Percentiles rank a stretch among this genome's conserved stretches.
phyloP scores from a whole-genome alignment of 805 yeast genomes.

The Saturnispora dispora region DNA sequence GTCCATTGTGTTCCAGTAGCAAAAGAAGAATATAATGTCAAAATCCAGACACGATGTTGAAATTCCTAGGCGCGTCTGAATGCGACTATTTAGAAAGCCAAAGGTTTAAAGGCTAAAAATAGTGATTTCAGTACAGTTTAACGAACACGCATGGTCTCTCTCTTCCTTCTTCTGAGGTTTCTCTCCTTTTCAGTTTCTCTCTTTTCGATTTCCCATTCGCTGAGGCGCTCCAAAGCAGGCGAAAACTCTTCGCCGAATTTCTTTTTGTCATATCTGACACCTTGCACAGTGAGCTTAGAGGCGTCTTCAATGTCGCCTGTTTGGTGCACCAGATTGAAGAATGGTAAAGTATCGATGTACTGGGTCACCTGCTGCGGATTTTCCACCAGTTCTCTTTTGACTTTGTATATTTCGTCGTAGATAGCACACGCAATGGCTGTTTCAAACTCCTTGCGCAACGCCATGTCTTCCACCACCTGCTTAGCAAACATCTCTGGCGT shows the following conservation, averaged over 20 bases:
- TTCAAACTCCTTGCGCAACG: constrained; percentile 73
- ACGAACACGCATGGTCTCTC: constrained; percentile 70
- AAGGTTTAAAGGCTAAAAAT: not conserved
- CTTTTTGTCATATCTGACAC: constrained; percentile 66
- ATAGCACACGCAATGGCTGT: constrained; percentile 85
- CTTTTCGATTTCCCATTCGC: constrained; percentile 89
- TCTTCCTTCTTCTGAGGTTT: constrained; percentile 80
- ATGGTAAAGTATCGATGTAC: constrained; percentile 29
- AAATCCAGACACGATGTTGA: not conserved
- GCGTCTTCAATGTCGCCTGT: constrained; percentile 15
- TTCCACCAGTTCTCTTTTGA: constrained; percentile 77
- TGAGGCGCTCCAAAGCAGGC: constrained; percentile 76
- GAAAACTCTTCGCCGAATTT: constrained; percentile 77
- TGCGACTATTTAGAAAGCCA: not conserved
- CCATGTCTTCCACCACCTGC: constrained; percentile 75
- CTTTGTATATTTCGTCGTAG: constrained; percentile 66
- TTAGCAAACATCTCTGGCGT: constrained; percentile 83
- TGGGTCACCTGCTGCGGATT: constrained; percentile 29
- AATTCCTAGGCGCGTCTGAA: not conserved
- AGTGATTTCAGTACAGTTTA: not conserved
- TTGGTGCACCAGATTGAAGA: constrained; percentile 27
- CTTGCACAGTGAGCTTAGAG: constrained; percentile 23
- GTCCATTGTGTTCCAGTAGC: not conserved
- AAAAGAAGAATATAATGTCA: not conserved
- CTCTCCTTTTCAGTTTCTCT: constrained; percentile 93